phyloP scores from a whole-genome alignment of 768 basidiomycete genomes.

The Hypholoma fasciculare region DNA sequence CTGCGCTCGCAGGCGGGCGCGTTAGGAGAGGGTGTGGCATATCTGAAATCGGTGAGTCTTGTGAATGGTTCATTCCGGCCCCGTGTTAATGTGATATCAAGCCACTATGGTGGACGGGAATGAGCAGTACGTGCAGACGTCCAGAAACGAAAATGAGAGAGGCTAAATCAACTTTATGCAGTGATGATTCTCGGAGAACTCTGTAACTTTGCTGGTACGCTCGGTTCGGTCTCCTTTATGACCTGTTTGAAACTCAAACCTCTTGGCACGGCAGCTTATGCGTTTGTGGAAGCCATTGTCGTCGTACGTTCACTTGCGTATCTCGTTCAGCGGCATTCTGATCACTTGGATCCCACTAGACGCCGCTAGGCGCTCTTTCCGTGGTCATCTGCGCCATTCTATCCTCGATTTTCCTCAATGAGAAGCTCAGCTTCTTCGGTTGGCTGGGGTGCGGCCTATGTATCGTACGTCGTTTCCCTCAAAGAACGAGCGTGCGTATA shows the following conservation, averaged over 20 bases:
- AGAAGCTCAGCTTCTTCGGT: constrained; percentile 92
- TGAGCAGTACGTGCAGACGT: constrained; percentile 62
- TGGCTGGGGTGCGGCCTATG: constrained; percentile 94
- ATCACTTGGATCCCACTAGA: constrained; percentile 40
- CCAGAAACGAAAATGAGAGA: neutral
- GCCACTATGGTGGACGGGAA: constrained; percentile 93
- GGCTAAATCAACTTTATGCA: constrained; percentile 23
- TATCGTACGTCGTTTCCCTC: constrained; percentile 57
- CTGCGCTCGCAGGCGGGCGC: constrained; percentile 81
- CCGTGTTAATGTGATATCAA: constrained; percentile 27
- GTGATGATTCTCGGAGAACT: constrained; percentile 93
- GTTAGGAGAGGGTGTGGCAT: constrained; percentile 87
- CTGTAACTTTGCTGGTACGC: constrained; percentile 81
- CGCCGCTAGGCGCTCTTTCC: constrained; percentile 93
- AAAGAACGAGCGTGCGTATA: neutral
- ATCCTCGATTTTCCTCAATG: constrained; percentile 91
- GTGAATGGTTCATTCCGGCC: constrained; percentile 2
- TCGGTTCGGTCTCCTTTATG: constrained; percentile 19
- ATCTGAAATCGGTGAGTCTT: constrained; percentile 84
- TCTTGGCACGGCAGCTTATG: constrained; percentile 54
- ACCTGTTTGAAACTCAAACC: constrained; percentile 15
- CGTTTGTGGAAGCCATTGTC: constrained; percentile 89
- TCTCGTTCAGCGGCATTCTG: neutral
- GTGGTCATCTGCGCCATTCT: constrained; percentile 95
- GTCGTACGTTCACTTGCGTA: constrained; percentile 55